Base-by-base conservation (phyloP, 331 rosid species). In the Spiraea crenata region DNA sequence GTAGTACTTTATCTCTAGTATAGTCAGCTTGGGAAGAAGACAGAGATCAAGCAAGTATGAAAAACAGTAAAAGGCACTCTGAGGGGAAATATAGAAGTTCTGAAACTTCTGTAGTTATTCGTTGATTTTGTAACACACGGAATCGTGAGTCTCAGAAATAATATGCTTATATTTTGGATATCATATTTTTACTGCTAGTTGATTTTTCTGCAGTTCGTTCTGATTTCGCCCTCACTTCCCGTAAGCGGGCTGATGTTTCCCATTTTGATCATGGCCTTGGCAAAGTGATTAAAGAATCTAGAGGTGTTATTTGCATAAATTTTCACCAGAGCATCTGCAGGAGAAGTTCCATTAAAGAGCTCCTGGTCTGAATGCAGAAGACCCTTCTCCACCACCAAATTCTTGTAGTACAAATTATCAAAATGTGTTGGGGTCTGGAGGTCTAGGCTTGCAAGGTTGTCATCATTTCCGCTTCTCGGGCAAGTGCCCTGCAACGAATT, bases 331-430 rank as follows among this genome's bases (percentile, higher is more conserved):
- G 90, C 72, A 42, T 86, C 86, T 0, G 91, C 80, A 9, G 91
- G 31, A 57, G 61, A 82, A 55, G 85, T 82, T 15, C 90, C 90
- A 71, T 69, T 84, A 56, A 77, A 87, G 67, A 90, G 91, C 5
- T 80, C 89, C 65, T 90, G 91, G 68, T 90, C 96, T 50, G 93
- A 90, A 51, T 90, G 96, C 8, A 90, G 76, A 57, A 85, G 87
- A 3, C 96, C 96, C 76, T 85, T 88, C 3, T 62, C 73, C 55
- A 77, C 73, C 3, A 81, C 65, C 68, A 90, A 78, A 41, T 90
- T 84, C 82, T 81, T 87, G 90, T 76, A 90, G 67, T 84, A 87
- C 16, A 82, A 76, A 55, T 84, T 90, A 69, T 90, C 91, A 70
- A 87, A 90, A 3, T 62, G 12, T 16, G 78, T 82, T 54, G 84